Percentiles rank a stretch among this genome's conserved stretches.
phyloP scores from a whole-genome alignment of 2,329 filamentous ascomycete genomes.

The Xylariaceae sp. region DNA sequence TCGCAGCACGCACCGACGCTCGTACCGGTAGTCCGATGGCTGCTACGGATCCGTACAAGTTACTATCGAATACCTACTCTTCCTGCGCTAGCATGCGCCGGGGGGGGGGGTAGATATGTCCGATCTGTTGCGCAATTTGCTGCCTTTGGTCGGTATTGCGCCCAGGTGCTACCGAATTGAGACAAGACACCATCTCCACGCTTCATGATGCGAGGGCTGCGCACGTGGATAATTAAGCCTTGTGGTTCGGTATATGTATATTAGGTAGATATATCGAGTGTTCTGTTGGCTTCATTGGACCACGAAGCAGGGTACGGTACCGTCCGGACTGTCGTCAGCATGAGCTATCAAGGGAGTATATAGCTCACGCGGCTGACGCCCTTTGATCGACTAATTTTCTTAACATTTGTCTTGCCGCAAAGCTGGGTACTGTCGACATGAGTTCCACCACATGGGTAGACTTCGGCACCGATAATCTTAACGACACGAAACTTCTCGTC shows the following conservation, averaged over 20 bases:
- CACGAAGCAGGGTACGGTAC: neutral
- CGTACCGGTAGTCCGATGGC: too few relatives aligned
- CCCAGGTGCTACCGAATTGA: neutral
- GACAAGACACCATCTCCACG: neutral
- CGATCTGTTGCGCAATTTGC: too few relatives aligned
- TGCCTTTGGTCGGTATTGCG: neutral
- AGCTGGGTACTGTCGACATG: constrained; percentile 60
- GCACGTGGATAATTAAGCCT: constrained; percentile 1
- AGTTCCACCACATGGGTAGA: constrained; percentile 72
- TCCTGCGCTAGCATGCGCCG: too few relatives aligned
- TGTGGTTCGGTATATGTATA: constrained; percentile 7
- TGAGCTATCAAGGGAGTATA: constrained; percentile 23
- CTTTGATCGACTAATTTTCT: constrained; percentile 62
- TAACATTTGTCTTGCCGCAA: constrained; percentile 59
- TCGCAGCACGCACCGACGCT: too few relatives aligned
- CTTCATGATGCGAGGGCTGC: neutral
- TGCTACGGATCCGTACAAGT: too few relatives aligned
- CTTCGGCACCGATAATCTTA: constrained; percentile 62
- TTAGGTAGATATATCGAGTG: neutral
- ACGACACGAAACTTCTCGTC: constrained; percentile 63
- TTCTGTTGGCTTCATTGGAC: constrained; percentile 6
- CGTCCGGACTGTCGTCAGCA: neutral
- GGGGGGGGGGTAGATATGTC: too few relatives aligned
- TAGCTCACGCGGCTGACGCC: constrained; percentile 59
- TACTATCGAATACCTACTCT: too few relatives aligned